These are phyloP conservation scores for Neofusicoccum cordaticola DNA, from an alignment of 2,329 filamentous ascomycete species.

Conservation along the genomic window DNA sequence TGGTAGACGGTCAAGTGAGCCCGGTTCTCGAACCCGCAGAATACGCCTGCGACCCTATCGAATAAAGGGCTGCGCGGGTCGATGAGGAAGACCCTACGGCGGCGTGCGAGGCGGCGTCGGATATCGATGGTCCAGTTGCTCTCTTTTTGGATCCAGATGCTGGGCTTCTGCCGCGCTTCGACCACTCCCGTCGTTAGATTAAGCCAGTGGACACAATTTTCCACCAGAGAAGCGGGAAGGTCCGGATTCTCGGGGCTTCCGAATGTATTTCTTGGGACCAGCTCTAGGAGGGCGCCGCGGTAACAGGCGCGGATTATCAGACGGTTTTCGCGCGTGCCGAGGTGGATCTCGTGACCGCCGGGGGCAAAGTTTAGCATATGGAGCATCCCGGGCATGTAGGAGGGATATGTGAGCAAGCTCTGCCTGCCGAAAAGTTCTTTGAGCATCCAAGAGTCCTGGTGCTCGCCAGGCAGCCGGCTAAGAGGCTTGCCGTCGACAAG, in stretches of 20 bases:
- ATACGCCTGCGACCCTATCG: constrained; percentile 42
- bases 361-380: constrained; percentile 44
- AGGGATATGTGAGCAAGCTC: constrained; percentile 53
- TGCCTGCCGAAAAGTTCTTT: constrained; percentile 54
- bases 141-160: constrained; percentile 38
- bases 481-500: constrained; percentile 49
- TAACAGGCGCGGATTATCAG: constrained; percentile 47
- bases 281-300: constrained; percentile 30
- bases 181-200: constrained; percentile 46
- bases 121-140: constrained; percentile 44
- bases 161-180: constrained; percentile 50
- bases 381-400: constrained; percentile 52
- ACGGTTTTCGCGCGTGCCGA: constrained; percentile 47
- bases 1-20: constrained; percentile 49
- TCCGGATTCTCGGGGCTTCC: constrained; percentile 33
- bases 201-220: constrained; percentile 60
- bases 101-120: constrained; percentile 24
- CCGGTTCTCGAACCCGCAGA: constrained; percentile 51
- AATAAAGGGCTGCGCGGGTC: constrained; percentile 49
- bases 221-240: constrained; percentile 51
- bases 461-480: constrained; percentile 53
- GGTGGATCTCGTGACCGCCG: constrained; percentile 49
- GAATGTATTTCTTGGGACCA: constrained; percentile 34
- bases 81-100: constrained; percentile 40
- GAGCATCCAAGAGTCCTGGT: constrained; percentile 45